phyloP scores from a whole-genome alignment of 805 yeast genomes.

The Candida ascalaphidarum region DNA sequence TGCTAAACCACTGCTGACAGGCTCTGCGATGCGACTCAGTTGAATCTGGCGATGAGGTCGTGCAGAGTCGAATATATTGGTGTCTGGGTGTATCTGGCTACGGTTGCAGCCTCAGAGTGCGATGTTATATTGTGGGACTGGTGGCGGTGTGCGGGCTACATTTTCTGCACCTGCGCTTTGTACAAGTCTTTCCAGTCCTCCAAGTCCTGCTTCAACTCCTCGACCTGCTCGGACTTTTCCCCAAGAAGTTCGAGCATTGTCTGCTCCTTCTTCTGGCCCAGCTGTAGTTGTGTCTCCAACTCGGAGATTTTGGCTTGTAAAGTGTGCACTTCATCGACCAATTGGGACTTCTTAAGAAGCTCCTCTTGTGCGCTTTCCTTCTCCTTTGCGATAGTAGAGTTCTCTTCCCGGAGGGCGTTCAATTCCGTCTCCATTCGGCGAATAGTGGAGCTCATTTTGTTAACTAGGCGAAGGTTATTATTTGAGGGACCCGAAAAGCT shows the following conservation, averaged over 20 bases:
- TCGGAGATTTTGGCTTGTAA: slow-evolving; percentile 20
- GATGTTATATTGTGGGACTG: no score
- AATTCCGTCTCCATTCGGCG: slow-evolving; percentile 77
- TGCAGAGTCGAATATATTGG: no score
- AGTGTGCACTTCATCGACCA: slow-evolving; percentile 17
- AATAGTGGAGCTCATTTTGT: slow-evolving; percentile 68
- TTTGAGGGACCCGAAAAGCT: slow-evolving; percentile 7
- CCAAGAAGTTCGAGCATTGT: slow-evolving; percentile 68
- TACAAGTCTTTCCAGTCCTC: slow-evolving; percentile 80
- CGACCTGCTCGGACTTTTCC: slow-evolving; percentile 79
- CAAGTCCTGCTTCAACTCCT: slow-evolving; percentile 83
- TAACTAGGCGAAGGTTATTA: slow-evolving; percentile 50
- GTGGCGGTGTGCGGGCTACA: no score
- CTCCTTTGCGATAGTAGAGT: slow-evolving; percentile 42
- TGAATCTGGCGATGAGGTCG: no score
- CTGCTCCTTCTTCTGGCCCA: slow-evolving; percentile 32
- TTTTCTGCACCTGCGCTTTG: slow-evolving; percentile 76
- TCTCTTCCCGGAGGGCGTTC: slow-evolving; percentile 54
- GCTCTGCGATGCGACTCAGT: no score
- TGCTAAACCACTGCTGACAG: no score
- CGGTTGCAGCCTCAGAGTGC: no score
- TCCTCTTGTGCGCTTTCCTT: slow-evolving; percentile 65
- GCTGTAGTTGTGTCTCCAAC: slow-evolving; percentile 22
- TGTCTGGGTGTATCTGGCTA: no score
- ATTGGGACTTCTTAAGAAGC: slow-evolving; percentile 36